These are phyloP conservation scores for Trichoderma guizhouense DNA, from an alignment of 2,329 filamentous ascomycete genomes.

Conservation along the genomic window DNA sequence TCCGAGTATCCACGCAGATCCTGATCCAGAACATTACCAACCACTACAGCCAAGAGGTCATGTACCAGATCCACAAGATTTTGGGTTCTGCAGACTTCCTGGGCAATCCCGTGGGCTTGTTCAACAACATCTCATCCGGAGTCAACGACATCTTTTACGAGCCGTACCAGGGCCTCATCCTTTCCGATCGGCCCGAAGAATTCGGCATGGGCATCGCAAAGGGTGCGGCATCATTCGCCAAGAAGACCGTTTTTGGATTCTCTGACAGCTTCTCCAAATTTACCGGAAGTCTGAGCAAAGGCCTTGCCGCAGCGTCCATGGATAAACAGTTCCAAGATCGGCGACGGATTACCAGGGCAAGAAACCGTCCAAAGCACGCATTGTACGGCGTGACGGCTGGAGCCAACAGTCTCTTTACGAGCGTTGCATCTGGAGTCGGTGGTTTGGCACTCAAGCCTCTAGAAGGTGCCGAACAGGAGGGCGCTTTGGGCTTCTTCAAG, in stretches of 20 bases:
- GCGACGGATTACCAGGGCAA: constrained; percentile 84
- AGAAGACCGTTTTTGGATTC: constrained; percentile 97
- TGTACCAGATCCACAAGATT: constrained; percentile 96
- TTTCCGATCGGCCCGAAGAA: constrained; percentile 93
- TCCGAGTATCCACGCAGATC: constrained; percentile 80
- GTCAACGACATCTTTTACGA: constrained; percentile 99
- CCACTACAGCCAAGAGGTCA: constrained; percentile 94
- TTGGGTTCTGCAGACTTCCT: constrained; percentile 96
- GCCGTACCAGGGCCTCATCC: constrained; percentile 94
- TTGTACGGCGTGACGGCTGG: constrained; percentile 94
- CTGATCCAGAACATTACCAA: constrained; percentile 83
- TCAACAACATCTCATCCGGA: constrained; percentile 97
- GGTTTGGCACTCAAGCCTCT: constrained; percentile 90
- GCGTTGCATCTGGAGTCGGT: constrained; percentile 88
- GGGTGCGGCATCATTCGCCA: constrained; percentile 93
- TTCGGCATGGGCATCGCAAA: constrained; percentile 94
- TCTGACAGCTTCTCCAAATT: constrained; percentile 97
- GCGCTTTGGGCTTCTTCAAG: constrained; percentile 91
- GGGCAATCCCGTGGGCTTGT: constrained; percentile 93
- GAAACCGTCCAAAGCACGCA: constrained; percentile 95
- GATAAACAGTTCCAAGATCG: constrained; percentile 99
- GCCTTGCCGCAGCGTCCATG: constrained; percentile 87
- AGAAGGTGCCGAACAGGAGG: constrained; percentile 94
- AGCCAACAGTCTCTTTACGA: constrained; percentile 90
- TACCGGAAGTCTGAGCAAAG: constrained; percentile 95